phyloP scores from a whole-genome alignment of 805 yeast genomes.

The Priceomyces melissophilus region DNA sequence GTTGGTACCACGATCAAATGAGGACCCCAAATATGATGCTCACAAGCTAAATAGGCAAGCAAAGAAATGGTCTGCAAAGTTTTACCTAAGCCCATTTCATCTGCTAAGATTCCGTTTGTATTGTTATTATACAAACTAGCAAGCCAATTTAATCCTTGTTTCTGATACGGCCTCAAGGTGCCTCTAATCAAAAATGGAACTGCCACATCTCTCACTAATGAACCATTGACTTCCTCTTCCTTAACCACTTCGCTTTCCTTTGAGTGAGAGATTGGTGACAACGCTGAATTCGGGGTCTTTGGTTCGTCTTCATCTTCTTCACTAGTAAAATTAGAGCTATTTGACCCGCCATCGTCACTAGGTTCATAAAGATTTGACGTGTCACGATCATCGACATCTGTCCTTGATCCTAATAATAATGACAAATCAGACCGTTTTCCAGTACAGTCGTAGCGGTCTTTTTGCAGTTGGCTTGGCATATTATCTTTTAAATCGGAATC shows the following conservation, averaged over 20 bases:
- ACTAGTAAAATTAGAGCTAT: constrained; percentile 18
- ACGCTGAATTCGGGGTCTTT: constrained; percentile 24
- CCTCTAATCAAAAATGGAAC: constrained; percentile 78
- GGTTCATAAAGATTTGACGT: constrained; percentile 18
- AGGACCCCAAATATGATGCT: constrained; percentile 95
- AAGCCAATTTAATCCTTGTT: constrained; percentile 95
- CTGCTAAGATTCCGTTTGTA: constrained; percentile 96
- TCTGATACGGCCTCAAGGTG: constrained; percentile 82
- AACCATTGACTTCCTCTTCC: constrained; percentile 38
- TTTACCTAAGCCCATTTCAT: constrained; percentile 98
- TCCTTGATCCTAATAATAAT: constrained; percentile 10
- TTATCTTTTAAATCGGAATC: constrained; percentile 8
- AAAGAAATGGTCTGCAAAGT: constrained; percentile 94
- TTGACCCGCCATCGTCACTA: constrained; percentile 10
- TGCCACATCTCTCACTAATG: constrained; percentile 62
- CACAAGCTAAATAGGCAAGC: constrained; percentile 85
- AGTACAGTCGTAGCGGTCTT: constrained; percentile 4
- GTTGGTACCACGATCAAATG: constrained; percentile 97
- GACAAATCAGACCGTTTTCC: constrained; percentile 14
- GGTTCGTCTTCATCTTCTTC: constrained; percentile 31
- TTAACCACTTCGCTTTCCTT: constrained; percentile 10
- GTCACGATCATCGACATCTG: constrained; percentile 9
- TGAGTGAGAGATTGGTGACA: constrained; percentile 4
- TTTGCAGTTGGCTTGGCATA: neutral
- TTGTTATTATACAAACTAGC: constrained; percentile 89